Conservation (phyloP, 106 monocot genomes). For the Acorus gramineus region DNA sequence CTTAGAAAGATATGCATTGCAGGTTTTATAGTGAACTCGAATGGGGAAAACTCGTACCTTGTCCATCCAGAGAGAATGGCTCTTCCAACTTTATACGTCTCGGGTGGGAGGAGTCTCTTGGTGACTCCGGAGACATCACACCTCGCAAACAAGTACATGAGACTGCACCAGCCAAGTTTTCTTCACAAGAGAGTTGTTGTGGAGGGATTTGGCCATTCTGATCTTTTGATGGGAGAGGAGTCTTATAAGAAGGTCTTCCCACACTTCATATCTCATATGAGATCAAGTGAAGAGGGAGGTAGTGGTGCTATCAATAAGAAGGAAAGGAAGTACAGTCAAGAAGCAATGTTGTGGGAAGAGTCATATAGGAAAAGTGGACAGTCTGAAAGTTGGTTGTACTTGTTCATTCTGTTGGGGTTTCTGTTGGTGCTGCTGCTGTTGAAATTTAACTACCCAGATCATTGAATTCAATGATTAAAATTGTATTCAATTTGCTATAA, state of each 20-base stretch:
- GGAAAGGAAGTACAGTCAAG: no score
- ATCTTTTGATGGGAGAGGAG: slow-evolving; percentile 30
- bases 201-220: slow-evolving; percentile 31
- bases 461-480: no score
- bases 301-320: no score
- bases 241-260: slow-evolving; percentile 25
- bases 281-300: slow-evolving; percentile 11
- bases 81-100: slow-evolving; percentile 24
- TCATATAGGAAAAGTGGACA: no score
- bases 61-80: slow-evolving; percentile 32
- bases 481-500: no score
- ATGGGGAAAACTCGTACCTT: slow-evolving; percentile 20
- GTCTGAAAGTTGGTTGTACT: no score
- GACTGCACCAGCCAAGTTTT: slow-evolving; percentile 22
- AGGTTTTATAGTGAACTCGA: slow-evolving; percentile 15
- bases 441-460: no score
- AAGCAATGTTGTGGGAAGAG: no score
- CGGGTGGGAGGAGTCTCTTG: slow-evolving; percentile 25
- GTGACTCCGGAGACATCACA: slow-evolving; percentile 19
- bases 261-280: slow-evolving; percentile 27
- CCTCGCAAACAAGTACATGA: slow-evolving; percentile 26
- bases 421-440: no score
- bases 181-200: slow-evolving; percentile 28
- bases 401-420: no score
- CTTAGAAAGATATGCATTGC: slow-evolving; percentile 22